Evolutionary conservation across 139 green algal species (phyloP), one percentile per base, ranked within the genome.

Genomic region (Coelastrella sp.): DNA sequence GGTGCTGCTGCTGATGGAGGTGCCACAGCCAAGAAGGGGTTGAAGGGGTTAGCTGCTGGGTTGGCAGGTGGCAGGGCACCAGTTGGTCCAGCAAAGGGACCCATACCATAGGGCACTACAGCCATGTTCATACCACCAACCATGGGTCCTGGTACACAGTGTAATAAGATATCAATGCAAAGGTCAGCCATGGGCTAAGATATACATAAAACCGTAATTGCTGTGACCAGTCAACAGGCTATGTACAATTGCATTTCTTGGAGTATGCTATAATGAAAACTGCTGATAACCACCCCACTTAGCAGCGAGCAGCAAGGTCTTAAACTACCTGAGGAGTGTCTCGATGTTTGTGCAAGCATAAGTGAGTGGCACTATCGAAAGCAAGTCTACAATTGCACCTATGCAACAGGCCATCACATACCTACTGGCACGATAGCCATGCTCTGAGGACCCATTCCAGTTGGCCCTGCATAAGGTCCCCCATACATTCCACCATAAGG

Each of bases 361-460:
- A n/a, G n/a, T n/a, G n/a, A n/a, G n/a, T n/a, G n/a, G 17, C 40
- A 19, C 25, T 21, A 2, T 5, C 27, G 38, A 21, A 62, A n/a
- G 13, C 17, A 7, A 57, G 57, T 6, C 15, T 57, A 35, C 6
- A 37, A 8, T 37, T 48, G 66, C 7, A n/a, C 41, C 5, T 2
- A 2, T 48, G 15, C 21, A 9, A 57, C 38, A n/a, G n/a, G n/a
- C n/a, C n/a, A n/a, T n/a, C n/a, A 38, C 79, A 48, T 23, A 80
- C 80, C 80, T 2, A 86, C 80, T 25, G 80, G 66, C 25, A 86
- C 80, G 3, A 86, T 57, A 0, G 80, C 80, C 80, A 80, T 86
- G 67, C 67, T 80, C 19, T 82, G 53, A 27, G 53, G 67, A 32
- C 67, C 67, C 67, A 76, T 76, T 35, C 67, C 75, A 17, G 75